Conservation (phyloP, 768 basidiomycete genomes). For the Kwoniella botswanensis region DNA sequence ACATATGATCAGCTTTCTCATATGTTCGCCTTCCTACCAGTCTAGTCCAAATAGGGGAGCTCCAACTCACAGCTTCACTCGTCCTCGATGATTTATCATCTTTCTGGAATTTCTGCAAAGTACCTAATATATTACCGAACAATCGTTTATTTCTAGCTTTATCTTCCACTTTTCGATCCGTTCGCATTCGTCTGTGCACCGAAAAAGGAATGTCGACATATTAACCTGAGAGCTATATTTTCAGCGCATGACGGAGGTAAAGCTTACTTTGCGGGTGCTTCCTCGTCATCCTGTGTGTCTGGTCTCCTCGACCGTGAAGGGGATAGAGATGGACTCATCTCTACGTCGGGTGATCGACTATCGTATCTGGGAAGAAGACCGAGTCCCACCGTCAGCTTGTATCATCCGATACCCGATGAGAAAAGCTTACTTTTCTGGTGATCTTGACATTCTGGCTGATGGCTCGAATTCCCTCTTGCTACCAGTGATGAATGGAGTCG, state of each 20-base stretch:
- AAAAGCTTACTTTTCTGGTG: constrained; percentile 21
- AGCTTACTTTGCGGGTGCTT: constrained; percentile 42
- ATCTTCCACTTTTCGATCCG: constrained; percentile 47
- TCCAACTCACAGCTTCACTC: constrained; percentile 44
- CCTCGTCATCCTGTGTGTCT: constrained; percentile 43
- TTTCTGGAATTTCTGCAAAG: constrained; percentile 55
- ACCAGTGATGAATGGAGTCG: too few species aligned
- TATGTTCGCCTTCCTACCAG: too few species aligned
- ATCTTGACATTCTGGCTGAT: constrained; percentile 22
- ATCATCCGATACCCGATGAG: not conserved
- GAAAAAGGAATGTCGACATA: too few species aligned
- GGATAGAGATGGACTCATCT: constrained; percentile 19
- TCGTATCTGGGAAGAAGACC: not conserved
- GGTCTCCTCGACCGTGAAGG: constrained; percentile 17
- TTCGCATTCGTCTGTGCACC: constrained; percentile 42
- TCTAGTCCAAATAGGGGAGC: too few species aligned
- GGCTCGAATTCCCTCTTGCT: not conserved
- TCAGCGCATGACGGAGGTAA: not conserved
- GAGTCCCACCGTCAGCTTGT: not conserved
- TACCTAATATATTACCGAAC: constrained; percentile 57
- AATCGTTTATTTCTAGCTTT: constrained; percentile 52
- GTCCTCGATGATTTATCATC: constrained; percentile 51
- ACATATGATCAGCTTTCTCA: not conserved
- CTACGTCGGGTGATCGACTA: constrained; percentile 11
- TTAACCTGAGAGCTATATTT: too few species aligned